Percentiles rank a stretch among this genome's conserved stretches.
These are phyloP conservation scores for Elsinoe batatas DNA, from an alignment of 2,329 filamentous ascomycete genomes.

Conservation along the genomic window DNA sequence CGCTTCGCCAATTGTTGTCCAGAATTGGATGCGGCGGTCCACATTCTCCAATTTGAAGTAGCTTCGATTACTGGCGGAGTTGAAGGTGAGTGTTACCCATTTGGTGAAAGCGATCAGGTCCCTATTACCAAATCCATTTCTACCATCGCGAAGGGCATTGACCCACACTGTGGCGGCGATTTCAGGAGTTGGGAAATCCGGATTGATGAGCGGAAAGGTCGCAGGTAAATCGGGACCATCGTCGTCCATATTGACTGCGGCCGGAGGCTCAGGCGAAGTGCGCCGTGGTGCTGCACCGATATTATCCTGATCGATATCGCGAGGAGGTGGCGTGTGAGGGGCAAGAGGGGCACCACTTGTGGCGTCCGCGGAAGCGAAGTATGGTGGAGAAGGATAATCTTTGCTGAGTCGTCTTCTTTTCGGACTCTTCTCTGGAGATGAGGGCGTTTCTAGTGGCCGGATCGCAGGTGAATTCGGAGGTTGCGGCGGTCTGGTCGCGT, in stretches of 20 bases:
- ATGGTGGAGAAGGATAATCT: neutral
- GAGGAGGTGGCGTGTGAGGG: neutral
- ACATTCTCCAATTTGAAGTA: neutral
- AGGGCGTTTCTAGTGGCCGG: neutral
- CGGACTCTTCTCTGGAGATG: neutral
- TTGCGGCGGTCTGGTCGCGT: neutral
- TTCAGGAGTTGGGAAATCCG: neutral
- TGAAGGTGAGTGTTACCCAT: neutral
- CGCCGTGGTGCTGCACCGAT: neutral
- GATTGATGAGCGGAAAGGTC: neutral
- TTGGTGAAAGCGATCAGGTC: neutral
- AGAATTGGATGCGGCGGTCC: neutral
- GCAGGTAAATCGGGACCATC: neutral
- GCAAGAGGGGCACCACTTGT: neutral
- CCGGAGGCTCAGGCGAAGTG: neutral
- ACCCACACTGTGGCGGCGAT: neutral
- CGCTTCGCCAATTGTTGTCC: neutral
- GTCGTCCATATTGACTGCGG: neutral
- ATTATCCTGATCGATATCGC: neutral
- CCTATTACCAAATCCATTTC: neutral
- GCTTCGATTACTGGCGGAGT: neutral
- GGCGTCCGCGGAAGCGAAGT: neutral
- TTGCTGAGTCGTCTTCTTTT: constrained; percentile 7
- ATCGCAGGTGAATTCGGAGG: neutral
- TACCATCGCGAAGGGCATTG: no score